Evolutionary conservation across 2,329 filamentous ascomycete genomes (phyloP).

Genomic region (Knufia petricola): DNA sequence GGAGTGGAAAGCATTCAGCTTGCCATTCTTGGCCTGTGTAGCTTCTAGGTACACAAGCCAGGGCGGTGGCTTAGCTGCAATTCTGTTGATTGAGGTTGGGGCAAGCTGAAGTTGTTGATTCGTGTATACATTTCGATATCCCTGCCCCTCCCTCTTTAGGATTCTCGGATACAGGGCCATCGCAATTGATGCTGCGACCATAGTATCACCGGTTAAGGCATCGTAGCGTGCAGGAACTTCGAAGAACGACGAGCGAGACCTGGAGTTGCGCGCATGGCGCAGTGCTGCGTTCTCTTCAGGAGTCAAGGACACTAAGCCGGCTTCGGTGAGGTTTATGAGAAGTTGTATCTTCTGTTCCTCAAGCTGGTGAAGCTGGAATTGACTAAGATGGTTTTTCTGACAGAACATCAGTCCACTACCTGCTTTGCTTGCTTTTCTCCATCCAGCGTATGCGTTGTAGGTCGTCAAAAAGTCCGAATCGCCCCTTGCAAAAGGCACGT

Average conservation of each 20-base stretch:
- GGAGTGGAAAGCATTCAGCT: constrained; percentile 82
- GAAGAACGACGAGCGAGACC: constrained; percentile 33
- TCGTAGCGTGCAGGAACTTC: constrained; percentile 39
- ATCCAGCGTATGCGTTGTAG: constrained; percentile 86
- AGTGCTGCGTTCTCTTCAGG: constrained; percentile 61
- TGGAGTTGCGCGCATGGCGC: constrained; percentile 39
- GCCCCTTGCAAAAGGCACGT: constrained; percentile 68
- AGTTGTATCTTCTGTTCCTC: constrained; percentile 94
- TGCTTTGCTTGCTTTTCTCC: constrained; percentile 71
- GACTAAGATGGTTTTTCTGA: constrained; percentile 83
- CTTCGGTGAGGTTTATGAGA: constrained; percentile 72
- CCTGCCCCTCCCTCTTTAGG: constrained; percentile 71
- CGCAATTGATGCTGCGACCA: constrained; percentile 73
- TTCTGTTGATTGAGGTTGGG: constrained; percentile 70
- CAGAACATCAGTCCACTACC: constrained; percentile 75
- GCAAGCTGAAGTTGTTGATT: constrained; percentile 84
- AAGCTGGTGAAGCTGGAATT: constrained; percentile 82
- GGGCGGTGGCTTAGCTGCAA: constrained; percentile 38
- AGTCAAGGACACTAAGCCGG: constrained; percentile 68
- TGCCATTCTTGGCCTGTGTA: constrained; percentile 76
- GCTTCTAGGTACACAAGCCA: constrained; percentile 96
- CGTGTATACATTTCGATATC: constrained; percentile 83
- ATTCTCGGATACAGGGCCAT: constrained; percentile 96
- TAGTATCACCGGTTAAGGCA: constrained; percentile 54
- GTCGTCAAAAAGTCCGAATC: constrained; percentile 88